Conservation (phyloP, 2,329 filamentous ascomycete genomes). For the Aspergillus sp. region DNA sequence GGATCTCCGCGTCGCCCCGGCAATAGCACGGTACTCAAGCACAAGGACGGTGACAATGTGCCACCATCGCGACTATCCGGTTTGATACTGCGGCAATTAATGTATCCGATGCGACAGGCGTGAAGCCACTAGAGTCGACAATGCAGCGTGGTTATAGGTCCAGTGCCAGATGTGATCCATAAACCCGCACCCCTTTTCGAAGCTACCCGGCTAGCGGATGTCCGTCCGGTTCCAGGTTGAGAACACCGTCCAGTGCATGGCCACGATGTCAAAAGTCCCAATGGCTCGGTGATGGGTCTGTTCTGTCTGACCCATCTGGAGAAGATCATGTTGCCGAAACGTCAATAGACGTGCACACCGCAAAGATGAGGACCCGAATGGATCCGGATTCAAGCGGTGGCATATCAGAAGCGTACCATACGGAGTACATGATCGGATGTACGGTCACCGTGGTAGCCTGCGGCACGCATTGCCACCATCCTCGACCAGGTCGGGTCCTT, state of each 20-base stretch:
- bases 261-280: background rate
- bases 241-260: background rate
- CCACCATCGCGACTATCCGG: background rate
- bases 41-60: background rate
- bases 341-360: background rate
- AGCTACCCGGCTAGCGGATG: background rate
- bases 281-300: background rate
- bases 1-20: conserved; percentile 12
- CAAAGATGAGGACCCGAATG: background rate
- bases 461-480: background rate
- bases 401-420: conserved; percentile 3
- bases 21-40: conserved; percentile 6
- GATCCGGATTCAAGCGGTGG: conserved; percentile 1
- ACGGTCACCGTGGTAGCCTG: background rate
- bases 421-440: conserved; percentile 1
- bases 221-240: background rate
- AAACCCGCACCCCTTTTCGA: background rate
- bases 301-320: background rate
- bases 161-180: background rate
- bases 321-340: background rate
- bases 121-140: no score
- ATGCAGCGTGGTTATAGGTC: conserved; percentile 13
- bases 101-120: background rate
- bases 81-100: background rate
- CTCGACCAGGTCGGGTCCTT: background rate